Conservation (phyloP, 2,329 filamentous ascomycete species). For the Apiospora koreana region DNA sequence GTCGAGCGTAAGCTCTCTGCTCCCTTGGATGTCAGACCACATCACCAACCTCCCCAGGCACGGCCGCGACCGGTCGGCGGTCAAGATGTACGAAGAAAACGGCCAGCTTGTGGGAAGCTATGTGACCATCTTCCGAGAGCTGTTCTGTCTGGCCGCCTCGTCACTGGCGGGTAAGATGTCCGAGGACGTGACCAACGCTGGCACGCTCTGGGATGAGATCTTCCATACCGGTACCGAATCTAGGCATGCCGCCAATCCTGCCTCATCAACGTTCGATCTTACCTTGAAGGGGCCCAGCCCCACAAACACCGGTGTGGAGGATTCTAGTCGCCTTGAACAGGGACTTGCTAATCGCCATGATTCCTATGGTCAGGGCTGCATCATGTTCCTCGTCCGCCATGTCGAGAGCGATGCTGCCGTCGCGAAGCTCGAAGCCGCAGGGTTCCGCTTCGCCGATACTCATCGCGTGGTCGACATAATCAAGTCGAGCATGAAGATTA, state of each 20-base stretch:
- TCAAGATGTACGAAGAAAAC: conserved; percentile 53
- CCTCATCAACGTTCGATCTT: background rate
- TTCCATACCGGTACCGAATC: conserved; percentile 58
- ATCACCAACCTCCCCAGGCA: conserved; percentile 52
- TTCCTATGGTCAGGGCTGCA: conserved; percentile 67
- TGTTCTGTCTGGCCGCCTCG: conserved; percentile 79
- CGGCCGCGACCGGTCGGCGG: conserved; percentile 35
- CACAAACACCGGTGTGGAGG: background rate
- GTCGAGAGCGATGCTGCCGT: conserved; percentile 59
- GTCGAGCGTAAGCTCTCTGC: conserved; percentile 65
- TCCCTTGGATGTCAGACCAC: conserved; percentile 73
- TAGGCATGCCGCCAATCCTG: background rate
- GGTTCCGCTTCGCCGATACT: conserved; percentile 74
- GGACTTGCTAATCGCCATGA: background rate
- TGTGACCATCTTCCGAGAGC: conserved; percentile 76
- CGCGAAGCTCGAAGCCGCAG: conserved; percentile 65
- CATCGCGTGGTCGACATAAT: conserved; percentile 70
- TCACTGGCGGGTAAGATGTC: conserved; percentile 69
- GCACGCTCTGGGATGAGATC: conserved; percentile 75
- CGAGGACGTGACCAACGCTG: conserved; percentile 62
- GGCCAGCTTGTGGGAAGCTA: conserved; percentile 67
- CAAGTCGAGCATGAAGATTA: conserved; percentile 73
- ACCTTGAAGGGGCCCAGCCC: background rate
- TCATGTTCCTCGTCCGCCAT: conserved; percentile 76
- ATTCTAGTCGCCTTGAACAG: background rate